Conservation (phyloP, 2,329 filamentous ascomycete species). For the Didymella segeticola region DNA sequence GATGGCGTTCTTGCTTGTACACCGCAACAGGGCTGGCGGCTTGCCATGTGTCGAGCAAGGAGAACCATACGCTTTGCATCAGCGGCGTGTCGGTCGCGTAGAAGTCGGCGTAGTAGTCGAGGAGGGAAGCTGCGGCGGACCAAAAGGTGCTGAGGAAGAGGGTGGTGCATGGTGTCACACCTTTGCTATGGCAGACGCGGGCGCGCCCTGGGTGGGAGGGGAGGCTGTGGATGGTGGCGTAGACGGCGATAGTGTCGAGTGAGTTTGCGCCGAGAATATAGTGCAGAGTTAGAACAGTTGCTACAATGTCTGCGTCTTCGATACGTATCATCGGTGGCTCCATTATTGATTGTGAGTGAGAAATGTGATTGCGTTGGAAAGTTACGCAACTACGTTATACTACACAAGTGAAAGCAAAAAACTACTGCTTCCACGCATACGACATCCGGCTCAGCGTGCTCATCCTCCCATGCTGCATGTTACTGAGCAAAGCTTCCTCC, state of each 20-base stretch:
- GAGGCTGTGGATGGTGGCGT: slow-evolving; percentile 22
- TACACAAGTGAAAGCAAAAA: neutral
- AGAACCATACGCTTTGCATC: slow-evolving; percentile 39
- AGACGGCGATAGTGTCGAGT: slow-evolving; percentile 24
- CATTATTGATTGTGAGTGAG: slow-evolving; percentile 4
- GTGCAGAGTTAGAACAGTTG: slow-evolving; percentile 14
- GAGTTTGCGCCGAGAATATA: slow-evolving; percentile 26
- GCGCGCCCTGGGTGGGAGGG: slow-evolving; percentile 6
- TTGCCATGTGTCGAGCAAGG: slow-evolving; percentile 33
- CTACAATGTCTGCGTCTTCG: slow-evolving; percentile 14
- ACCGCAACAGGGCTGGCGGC: neutral
- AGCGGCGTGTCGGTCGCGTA: slow-evolving; percentile 19
- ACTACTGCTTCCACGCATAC: slow-evolving; percentile 31
- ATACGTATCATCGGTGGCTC: slow-evolving; percentile 21
- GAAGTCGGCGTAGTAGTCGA: slow-evolving; percentile 45
- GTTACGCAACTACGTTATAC: neutral
- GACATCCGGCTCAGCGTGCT: slow-evolving; percentile 73
- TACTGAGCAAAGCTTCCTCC: slow-evolving; percentile 77
- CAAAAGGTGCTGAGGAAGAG: slow-evolving; percentile 22
- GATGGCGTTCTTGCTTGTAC: neutral
- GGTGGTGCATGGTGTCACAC: neutral
- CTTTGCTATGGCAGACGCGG: neutral
- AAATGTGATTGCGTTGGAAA: neutral
- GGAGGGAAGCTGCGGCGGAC: slow-evolving; percentile 23
- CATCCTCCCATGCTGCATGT: slow-evolving; percentile 72